phyloP scores from a whole-genome alignment of 371 early-diverging fungal genomes.

The Furculomyces boomerangus region DNA sequence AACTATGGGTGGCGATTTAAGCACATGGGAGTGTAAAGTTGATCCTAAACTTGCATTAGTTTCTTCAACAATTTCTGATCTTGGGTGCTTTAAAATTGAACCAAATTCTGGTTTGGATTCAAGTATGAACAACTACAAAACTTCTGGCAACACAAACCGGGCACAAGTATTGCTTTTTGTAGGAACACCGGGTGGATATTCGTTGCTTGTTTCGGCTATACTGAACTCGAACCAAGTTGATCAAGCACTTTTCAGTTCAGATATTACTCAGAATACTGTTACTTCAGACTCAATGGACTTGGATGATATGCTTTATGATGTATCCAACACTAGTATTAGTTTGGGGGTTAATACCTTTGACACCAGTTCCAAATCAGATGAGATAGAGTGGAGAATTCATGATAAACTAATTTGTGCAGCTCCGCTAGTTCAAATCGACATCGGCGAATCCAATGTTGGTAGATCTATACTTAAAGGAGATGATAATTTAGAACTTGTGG shows the following conservation, averaged over 20 bases:
- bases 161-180: background rate
- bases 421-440: slow-evolving; percentile 54
- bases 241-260: background rate
- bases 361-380: background rate
- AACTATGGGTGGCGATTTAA: background rate
- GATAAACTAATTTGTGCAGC: slow-evolving; percentile 48
- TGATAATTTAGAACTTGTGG: slow-evolving; percentile 57
- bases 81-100: background rate
- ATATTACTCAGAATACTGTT: background rate
- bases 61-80: background rate
- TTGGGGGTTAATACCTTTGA: background rate
- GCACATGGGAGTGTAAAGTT: background rate
- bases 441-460: slow-evolving; percentile 20
- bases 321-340: background rate
- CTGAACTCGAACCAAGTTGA: no score
- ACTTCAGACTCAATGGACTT: background rate
- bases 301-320: background rate
- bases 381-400: background rate
- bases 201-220: background rate
- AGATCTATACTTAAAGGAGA: background rate
- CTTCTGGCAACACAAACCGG: background rate
- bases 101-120: background rate
- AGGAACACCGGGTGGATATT: slow-evolving; percentile 1
- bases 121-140: background rate
- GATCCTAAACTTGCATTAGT: background rate